Percentiles rank a stretch among this genome's conserved stretches.
phyloP scores from a whole-genome alignment of 2,329 filamentous ascomycete genomes.

The Neonectria coccinea region DNA sequence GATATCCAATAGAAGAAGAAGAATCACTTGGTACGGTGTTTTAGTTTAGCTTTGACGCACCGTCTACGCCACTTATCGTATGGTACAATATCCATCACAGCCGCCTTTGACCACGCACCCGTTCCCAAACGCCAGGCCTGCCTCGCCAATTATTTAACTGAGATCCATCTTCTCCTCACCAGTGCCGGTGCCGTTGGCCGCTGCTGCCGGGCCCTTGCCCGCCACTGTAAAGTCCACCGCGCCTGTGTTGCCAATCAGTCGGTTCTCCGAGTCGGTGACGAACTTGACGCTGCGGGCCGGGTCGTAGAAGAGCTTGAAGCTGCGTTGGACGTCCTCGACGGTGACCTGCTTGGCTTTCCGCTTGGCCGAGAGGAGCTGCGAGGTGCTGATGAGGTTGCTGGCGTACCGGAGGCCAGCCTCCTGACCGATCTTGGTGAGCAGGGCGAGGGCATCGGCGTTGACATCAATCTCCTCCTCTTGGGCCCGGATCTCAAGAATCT shows the following conservation, averaged over 20 bases:
- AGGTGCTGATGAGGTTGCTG: constrained; percentile 97
- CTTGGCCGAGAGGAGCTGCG: constrained; percentile 88
- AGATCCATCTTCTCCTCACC: constrained; percentile 62
- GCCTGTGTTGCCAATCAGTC: constrained; percentile 90
- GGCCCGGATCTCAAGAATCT: constrained; percentile 92
- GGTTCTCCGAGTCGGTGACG: constrained; percentile 88
- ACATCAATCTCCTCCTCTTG: constrained; percentile 97
- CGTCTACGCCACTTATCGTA: constrained; percentile 46
- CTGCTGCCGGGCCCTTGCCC: constrained; percentile 55
- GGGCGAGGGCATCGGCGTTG: constrained; percentile 86
- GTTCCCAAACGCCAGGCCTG: constrained; percentile 49
- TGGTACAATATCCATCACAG: constrained; percentile 46
- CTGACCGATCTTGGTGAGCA: constrained; percentile 94
- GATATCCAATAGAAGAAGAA: constrained; percentile 27
- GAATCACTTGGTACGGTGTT: constrained; percentile 27
- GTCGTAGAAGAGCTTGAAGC: constrained; percentile 95
- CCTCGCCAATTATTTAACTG: constrained; percentile 51
- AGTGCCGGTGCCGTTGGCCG: constrained; percentile 39
- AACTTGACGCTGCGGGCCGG: constrained; percentile 89
- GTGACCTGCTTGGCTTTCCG: constrained; percentile 85
- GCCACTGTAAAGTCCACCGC: constrained; percentile 75
- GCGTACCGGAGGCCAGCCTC: constrained; percentile 94
- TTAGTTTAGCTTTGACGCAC: constrained; percentile 28
- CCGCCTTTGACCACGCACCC: constrained; percentile 34
- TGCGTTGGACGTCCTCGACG: constrained; percentile 90